A percentile compares a stretch with the other conserved stretches of the same genome.
phyloP scores from a whole-genome alignment of 306 rosid species.

The Fragaria nilgerrensis region DNA sequence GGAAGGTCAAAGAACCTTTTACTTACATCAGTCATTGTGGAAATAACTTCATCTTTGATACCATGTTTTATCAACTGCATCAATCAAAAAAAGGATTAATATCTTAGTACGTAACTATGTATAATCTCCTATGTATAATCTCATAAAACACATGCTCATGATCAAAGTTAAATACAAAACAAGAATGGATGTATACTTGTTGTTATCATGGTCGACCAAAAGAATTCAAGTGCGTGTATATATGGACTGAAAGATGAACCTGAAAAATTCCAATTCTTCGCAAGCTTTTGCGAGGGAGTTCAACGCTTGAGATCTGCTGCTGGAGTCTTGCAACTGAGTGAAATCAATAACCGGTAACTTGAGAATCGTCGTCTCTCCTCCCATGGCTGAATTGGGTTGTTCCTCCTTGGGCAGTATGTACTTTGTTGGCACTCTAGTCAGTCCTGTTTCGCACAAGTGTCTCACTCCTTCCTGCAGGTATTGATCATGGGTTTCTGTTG shows the following conservation, averaged over 20 bases:
- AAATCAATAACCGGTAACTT: slow-evolving; percentile 29
- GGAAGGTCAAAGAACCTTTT: slow-evolving; percentile 29
- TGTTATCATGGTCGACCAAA: background rate
- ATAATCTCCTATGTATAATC: background rate
- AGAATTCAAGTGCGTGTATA: background rate
- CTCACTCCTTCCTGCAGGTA: slow-evolving; percentile 30
- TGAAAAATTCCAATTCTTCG: slow-evolving; percentile 31
- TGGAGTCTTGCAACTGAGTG: slow-evolving; percentile 21
- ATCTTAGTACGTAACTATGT: background rate
- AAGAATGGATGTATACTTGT: background rate
- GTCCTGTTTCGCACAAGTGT: slow-evolving; percentile 21
- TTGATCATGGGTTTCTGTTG: slow-evolving; percentile 7
- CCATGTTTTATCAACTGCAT: slow-evolving; percentile 35
- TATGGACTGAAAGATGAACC: background rate
- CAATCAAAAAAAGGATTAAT: background rate
- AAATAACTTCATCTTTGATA: slow-evolving; percentile 20
- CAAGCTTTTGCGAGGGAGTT: slow-evolving; percentile 24
- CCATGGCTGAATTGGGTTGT: slow-evolving; percentile 5
- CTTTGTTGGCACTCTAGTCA: slow-evolving; percentile 20
- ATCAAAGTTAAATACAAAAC: background rate
- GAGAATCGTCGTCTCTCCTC: background rate
- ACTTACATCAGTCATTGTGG: slow-evolving; percentile 18
- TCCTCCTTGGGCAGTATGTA: slow-evolving; percentile 27
- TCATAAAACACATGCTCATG: background rate
- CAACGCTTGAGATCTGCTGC: slow-evolving; percentile 5